Evolutionary conservation across 805 yeast genomes (phyloP).

Genomic region (Candida krabiensis): DNA sequence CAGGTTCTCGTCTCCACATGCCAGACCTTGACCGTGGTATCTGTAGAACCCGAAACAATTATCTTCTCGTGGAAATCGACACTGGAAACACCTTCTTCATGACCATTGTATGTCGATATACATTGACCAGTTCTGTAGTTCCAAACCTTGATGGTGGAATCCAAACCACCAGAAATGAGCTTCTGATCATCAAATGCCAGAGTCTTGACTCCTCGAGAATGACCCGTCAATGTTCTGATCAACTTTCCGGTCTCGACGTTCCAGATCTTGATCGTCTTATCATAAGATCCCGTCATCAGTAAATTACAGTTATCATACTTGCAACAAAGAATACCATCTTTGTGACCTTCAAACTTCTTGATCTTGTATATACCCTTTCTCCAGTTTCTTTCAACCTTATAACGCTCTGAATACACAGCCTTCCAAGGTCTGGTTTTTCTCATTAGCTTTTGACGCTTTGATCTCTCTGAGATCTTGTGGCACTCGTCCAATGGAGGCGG

Average conservation of each 20-base stretch:
- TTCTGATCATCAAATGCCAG: conserved; percentile 86
- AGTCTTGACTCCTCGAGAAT: conserved; percentile 81
- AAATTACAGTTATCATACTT: conserved; percentile 76
- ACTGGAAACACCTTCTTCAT: conserved; percentile 78
- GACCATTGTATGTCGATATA: conserved; percentile 91
- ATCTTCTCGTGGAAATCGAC: conserved; percentile 79
- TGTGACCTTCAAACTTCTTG: conserved; percentile 73
- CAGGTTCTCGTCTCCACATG: conserved; percentile 92
- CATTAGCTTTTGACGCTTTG: conserved; percentile 17
- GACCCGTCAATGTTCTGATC: conserved; percentile 80
- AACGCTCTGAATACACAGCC: conserved; percentile 88
- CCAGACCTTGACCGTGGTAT: conserved; percentile 92
- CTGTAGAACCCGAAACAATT: conserved; percentile 93
- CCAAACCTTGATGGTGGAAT: conserved; percentile 92
- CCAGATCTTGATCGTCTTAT: conserved; percentile 92
- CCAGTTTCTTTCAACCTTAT: conserved; percentile 92
- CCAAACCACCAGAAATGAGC: conserved; percentile 89
- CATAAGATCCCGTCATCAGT: conserved; percentile 90
- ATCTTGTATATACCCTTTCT: conserved; percentile 72
- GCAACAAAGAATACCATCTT: conserved; percentile 84
- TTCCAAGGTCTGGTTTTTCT: conserved; percentile 86
- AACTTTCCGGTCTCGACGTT: conserved; percentile 77
- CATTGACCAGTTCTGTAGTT: conserved; percentile 93
- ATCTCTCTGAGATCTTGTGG: conserved; percentile 9
- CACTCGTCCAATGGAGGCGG: conserved; percentile 29